Base-by-base conservation (phyloP, 192 early-diverging fungal genomes). In the Backusella liffmaniae region DNA sequence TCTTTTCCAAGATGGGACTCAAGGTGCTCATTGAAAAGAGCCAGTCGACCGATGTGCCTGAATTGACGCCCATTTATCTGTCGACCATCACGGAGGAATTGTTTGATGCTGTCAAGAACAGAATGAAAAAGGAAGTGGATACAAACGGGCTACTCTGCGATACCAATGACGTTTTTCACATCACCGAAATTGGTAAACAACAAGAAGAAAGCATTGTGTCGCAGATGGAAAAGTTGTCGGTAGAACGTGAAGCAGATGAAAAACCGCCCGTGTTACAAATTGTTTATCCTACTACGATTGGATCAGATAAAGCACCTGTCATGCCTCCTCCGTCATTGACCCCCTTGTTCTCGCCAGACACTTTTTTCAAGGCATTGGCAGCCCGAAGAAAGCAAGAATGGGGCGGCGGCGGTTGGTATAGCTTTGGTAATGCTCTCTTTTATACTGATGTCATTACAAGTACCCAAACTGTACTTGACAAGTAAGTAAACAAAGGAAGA, bases 381-480 rank as follows among this genome's bases (percentile, higher is more conserved):
- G 77, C 85, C 36, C 72, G 76, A 9, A 82, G 88, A 76, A 76
- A 82, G 0, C 80, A 83, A 15, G 77, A 85, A 12, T 81, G 74
- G 56, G 79, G 75, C 30, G 76, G 76, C 34, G 77, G 66, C 62
- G 34, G 72, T 29, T 80, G 77, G 66, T 82, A 83, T 56, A 76
- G 70, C 15, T 90, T 92, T 46, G 98, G 98, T 23, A 90, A 90
- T 23, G 85, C 78, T 46, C 71, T 99, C 1, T 74, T 97, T 77
- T 98, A 95, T 79, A 89, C 91, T 1, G 85, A 94, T 66, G 90
- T 93, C 0, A 86, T 94, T 1, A 86, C 86, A 8, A 96, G 95
- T 15, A 99, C 98, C 1, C 98, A 99, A 82, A 97, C 97, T 9
- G 86, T 98, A 37, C 79, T 99, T 35, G 98, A 98, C 76, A 95